A percentile compares a stretch with the other conserved stretches of the same genome.
Conservation (phyloP, 179 eudicot species). For the Silene vulgaris region DNA sequence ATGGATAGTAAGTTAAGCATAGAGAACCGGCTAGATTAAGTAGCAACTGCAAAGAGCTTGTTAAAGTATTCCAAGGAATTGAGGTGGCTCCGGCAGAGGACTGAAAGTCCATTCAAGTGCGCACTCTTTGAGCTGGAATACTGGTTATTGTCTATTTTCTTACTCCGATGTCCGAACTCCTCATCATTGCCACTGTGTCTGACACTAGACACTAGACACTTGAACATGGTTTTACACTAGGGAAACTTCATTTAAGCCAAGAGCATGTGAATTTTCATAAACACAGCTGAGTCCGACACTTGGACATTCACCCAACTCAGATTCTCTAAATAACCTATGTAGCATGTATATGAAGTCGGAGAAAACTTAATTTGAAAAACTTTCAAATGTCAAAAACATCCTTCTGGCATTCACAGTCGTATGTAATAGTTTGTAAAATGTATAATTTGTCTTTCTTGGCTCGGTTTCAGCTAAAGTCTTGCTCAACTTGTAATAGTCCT, state of each 20-base stretch:
- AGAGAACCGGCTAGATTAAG: not conserved
- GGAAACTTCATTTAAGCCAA: not conserved
- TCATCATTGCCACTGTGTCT: not conserved
- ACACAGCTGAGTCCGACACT: not conserved
- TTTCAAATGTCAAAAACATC: constrained; percentile 3
- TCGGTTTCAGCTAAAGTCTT: not conserved
- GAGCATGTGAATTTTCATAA: not conserved
- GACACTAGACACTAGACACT: not conserved
- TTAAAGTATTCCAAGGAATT: not conserved
- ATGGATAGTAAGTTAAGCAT: not conserved
- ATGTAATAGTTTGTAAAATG: not conserved
- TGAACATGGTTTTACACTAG: not conserved
- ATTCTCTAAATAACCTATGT: not conserved
- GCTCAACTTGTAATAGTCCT: not conserved
- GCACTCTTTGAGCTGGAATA: not conserved
- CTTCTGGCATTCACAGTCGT: not conserved
- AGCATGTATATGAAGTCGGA: not conserved
- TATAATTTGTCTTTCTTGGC: not conserved
- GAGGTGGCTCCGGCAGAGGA: not conserved
- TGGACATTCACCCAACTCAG: not conserved
- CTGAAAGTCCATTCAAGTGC: not conserved
- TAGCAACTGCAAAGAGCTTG: not conserved
- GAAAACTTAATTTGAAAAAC: not conserved
- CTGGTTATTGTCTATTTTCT: not conserved
- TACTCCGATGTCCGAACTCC: not conserved